A percentile compares a stretch with the other conserved stretches of the same genome.
phyloP scores from a whole-genome alignment of 2,329 filamentous ascomycete genomes.

The Claviceps pusilla region DNA sequence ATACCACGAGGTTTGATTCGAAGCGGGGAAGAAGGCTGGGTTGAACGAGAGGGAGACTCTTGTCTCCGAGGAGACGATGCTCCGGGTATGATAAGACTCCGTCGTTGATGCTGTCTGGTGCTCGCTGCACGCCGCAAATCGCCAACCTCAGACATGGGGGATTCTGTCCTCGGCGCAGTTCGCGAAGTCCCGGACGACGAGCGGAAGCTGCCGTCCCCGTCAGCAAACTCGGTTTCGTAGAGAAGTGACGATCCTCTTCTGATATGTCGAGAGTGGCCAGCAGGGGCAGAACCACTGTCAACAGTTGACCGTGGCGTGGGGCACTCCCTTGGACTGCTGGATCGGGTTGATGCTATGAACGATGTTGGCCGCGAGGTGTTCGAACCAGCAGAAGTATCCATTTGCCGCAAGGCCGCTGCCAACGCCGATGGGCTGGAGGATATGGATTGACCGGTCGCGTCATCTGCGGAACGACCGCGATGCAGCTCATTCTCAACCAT shows the following conservation, averaged over 20 bases:
- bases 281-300: conserved; percentile 35
- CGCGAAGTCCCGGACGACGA: conserved; percentile 63
- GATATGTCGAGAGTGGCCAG: conserved; percentile 45
- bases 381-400: conserved; percentile 17
- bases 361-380: conserved; percentile 33
- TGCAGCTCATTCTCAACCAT: conserved; percentile 5
- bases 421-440: conserved; percentile 33
- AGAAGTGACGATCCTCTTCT: conserved; percentile 60
- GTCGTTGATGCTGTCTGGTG: conserved; percentile 68
- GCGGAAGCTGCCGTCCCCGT: conserved; percentile 76
- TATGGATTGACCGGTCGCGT: conserved; percentile 9
- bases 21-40: conserved; percentile 72
- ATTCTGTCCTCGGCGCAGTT: conserved; percentile 60
- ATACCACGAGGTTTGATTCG: conserved; percentile 68
- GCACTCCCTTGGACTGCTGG: conserved; percentile 80
- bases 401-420: conserved; percentile 35
- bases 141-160: conserved; percentile 75
- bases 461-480: conserved; percentile 7
- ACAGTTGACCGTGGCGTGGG: conserved; percentile 79
- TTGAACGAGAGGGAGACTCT: conserved; percentile 69
- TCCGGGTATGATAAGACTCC: conserved; percentile 70
- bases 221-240: conserved; percentile 68
- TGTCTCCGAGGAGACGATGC: conserved; percentile 69
- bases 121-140: conserved; percentile 61
- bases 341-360: conserved; percentile 57